Base-by-base conservation (phyloP, 1,284 basidiomycete species). In the Tilletiopsis washingtonensis region DNA sequence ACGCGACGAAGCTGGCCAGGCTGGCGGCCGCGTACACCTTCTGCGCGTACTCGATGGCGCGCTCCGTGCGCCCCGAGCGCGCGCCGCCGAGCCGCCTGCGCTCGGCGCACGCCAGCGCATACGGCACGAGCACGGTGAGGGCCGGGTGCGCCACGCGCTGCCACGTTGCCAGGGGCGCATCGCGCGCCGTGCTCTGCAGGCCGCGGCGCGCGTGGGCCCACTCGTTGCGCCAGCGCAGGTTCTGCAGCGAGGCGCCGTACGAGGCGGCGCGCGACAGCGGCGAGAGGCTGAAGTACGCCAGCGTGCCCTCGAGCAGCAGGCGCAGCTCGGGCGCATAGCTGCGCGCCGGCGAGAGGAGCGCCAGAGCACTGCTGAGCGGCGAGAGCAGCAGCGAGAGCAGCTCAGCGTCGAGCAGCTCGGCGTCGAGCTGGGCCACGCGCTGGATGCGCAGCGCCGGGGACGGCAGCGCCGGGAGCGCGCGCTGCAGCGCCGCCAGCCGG, bases 241-340 rank as follows among this genome's bases (percentile, higher is more conserved):
- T 91, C 74, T 97, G 91, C 4, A 98, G 78, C 69, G 83, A 85
- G 11, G 90, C 85, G 32, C 93, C 93, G 64, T 97, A 97, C 43
- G 85, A 90, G 15, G 88, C 82, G 5, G 84, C 83, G 0, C 78
- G 78, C 60, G 86, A 81, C 83, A 85, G 89, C n/a, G n/a, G n/a
- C n/a, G n/a, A n/a, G 17, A 93, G 77, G 3, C 88, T 88, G 59
- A 88, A 80, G 64, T 86, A 87, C 76, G 91, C 91, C 6, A 97
- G 77, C 1, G 81, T 77, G 0, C 91, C 75, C 68, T 85, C 84
- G 43, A 94, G 81, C 45, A 88, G 61, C 6, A 96, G 78, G 9
- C 78, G 75, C 6, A 97, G 75, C 74, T 98, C 93, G 1, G 88
- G 86, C 67, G 90, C 84, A 57, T 86, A 81, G 47, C 80, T 81